Evolutionary conservation across 306 rosid species (phyloP).

Genomic region (Vigna trinervia): DNA sequence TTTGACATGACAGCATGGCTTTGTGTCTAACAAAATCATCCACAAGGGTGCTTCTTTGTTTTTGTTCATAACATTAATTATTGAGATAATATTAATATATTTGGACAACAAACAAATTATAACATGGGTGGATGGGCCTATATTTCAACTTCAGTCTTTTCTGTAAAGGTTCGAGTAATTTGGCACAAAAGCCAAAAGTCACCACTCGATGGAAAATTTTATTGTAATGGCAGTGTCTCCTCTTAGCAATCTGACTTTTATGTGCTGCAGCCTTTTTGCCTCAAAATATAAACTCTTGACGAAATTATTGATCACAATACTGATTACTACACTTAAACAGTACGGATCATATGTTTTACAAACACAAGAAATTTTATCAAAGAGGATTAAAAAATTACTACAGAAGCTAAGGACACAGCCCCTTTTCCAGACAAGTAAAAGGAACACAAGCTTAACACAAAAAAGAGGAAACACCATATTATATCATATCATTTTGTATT

Average conservation of each 20-base stretch:
- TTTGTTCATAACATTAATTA: conserved; percentile 35
- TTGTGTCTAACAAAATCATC: conserved; percentile 23
- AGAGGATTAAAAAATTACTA: conserved; percentile 12
- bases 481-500: conserved; percentile 15
- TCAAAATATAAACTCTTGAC: conserved; percentile 18
- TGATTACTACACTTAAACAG: conserved; percentile 5
- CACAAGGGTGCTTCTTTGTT: conserved; percentile 31
- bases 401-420: conserved; percentile 19
- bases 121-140: neutral
- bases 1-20: conserved; percentile 14
- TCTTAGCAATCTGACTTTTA: conserved; percentile 16
- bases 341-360: conserved; percentile 30
- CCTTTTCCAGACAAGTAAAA: conserved; percentile 24
- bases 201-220: neutral
- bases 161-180: conserved; percentile 29
- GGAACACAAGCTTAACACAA: neutral
- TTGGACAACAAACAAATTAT: conserved; percentile 8
- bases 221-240: conserved; percentile 9
- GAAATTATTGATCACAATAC: neutral
- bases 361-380: conserved; percentile 14
- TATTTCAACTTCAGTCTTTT: conserved; percentile 12
- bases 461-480: conserved; percentile 4
- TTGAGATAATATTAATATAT: conserved; percentile 16
- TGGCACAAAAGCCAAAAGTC: conserved; percentile 35
- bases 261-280: conserved; percentile 15